Evolutionary conservation across 371 early-diverging fungal genomes (phyloP), one percentile per base, ranked within the genome.

Genomic region (Saksenaea vasiformis): DNA sequence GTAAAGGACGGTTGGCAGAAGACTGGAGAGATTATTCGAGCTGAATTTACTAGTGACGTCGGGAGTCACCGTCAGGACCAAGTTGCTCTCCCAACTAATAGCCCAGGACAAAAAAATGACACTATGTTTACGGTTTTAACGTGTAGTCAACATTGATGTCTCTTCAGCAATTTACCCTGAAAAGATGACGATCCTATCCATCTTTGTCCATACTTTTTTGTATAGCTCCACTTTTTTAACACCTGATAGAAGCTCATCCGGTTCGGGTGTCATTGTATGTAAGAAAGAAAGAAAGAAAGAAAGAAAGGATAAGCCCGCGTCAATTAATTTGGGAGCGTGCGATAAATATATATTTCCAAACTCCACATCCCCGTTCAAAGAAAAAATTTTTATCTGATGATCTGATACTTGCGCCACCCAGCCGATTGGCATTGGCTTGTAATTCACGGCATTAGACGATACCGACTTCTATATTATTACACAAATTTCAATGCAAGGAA

Each of bases 91-190:
- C 67, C 67, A 67, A 34, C 39, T 55, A 36, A 56, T 69, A 15
- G 69, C 66, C 73, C 73, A 71, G 5, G 72, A 69, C 5, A 71
- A 39, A 2, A 68, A 54, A 27, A 68, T 24, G 24, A 71, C 59
- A 27, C 72, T 71, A 38, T 3, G 24, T 9, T 3, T 19, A 22
- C 5, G 1, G 43, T 14, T 10, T 47, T 26, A 9, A 22, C 22
- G 22, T 5, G 1, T 5, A 41, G 8, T 19, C 1, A 8, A 22
- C n/a, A 10, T 22, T 22, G 10, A 10, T 22, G 11, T 19, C 17
- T n/a, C 5, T 10, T 47, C 3, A 47, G 3, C 22, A 2, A 22
- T 11, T 22, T 47, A 47, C 51, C 51, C 51, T 10, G 51, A 47
- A 10, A 47, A 47, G 27, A 47, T 47, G 24, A 47, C 22, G 11